Evolutionary conservation across 139 green algal species (phyloP), one percentile per base, ranked within the genome.

Genomic region (Chlorella sp.): DNA sequence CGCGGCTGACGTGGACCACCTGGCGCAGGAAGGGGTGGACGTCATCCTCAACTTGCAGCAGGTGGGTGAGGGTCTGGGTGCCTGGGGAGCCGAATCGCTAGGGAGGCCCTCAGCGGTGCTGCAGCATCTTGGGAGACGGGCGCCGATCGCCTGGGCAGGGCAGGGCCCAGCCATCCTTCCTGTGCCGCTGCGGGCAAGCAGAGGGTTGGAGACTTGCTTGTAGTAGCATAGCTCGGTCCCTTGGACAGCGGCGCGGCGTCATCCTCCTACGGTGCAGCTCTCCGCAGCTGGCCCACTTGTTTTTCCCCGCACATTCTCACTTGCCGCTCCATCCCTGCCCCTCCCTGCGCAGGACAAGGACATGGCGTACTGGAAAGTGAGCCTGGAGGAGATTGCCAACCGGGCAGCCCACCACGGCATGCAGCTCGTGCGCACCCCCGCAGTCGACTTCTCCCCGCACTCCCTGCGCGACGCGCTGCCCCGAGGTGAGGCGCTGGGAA

Each of bases 361-460:
- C 21, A 79, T 90, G 37, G 78, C 37, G 0, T 81, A 93, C 83
- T 93, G 91, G 91, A 80, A 86, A 36, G 95, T 97, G 5, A 85
- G 95, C 80, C 86, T 94, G 36, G 57, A 92, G 9, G 89, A 88
- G 28, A 89, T 96, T 30, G 75, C 90, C 19, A 5, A 34, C 0
- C 77, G 86, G n/a, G 92, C 91, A 34, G 18, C n/a, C 7, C 88
- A 94, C 64, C 87, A 93, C 19, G 92, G 92, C 48, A 87, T 98
- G 32, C 83, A 92, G 22, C 78, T 96, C 37, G 85, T 95, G 3
- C 88, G 96, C 28, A 83, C 90, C 3, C 93, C 94, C 76, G 94
- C 97, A 57, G 82, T 90, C 32, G 96, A 98, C 87, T 98, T 98
- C 85, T 82, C 85, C 40, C 85, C 89, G 96, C 87, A 95, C 89